Conservation (phyloP, 495 filamentous ascomycete genomes). For the Xylaria scruposa region DNA sequence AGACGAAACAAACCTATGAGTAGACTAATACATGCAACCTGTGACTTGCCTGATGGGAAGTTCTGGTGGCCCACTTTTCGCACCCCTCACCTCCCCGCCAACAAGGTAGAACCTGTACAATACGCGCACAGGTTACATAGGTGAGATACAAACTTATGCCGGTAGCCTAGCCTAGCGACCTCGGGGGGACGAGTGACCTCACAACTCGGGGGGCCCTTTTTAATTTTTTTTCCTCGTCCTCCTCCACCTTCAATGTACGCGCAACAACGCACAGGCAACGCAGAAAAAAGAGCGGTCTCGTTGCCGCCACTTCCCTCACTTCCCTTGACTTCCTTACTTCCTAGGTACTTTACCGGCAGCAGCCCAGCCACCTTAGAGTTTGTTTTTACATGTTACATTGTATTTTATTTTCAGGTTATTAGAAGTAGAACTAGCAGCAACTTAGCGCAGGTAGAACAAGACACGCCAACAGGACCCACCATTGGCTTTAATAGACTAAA, state of each 20-base stretch:
- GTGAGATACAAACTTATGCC: not conserved
- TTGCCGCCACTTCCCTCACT: slow-evolving; percentile 11
- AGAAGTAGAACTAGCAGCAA: not conserved
- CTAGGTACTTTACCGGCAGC: not conserved
- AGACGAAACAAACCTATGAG: not conserved
- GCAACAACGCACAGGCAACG: not conserved
- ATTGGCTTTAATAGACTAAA: not conserved
- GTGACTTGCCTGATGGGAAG: not conserved
- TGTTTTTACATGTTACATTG: not conserved
- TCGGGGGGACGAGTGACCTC: slow-evolving; percentile 17
- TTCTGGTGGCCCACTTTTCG: too few relatives aligned
- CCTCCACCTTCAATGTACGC: not conserved
- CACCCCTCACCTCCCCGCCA: slow-evolving; percentile 17
- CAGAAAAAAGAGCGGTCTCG: slow-evolving; percentile 13
- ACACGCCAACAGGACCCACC: not conserved
- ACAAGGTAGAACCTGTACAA: not conserved
- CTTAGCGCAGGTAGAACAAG: not conserved
- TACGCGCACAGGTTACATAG: not conserved
- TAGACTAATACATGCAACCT: not conserved
- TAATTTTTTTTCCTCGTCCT: slow-evolving; percentile 10
- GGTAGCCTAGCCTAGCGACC: slow-evolving; percentile 15
- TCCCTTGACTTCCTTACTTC: too few relatives aligned
- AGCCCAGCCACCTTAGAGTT: slow-evolving; percentile 1
- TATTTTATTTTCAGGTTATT: not conserved
- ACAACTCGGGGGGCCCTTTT: not conserved